phyloP scores from a whole-genome alignment of 164 flowering plant species.

The Kalanchoe fedtschenkoi region DNA sequence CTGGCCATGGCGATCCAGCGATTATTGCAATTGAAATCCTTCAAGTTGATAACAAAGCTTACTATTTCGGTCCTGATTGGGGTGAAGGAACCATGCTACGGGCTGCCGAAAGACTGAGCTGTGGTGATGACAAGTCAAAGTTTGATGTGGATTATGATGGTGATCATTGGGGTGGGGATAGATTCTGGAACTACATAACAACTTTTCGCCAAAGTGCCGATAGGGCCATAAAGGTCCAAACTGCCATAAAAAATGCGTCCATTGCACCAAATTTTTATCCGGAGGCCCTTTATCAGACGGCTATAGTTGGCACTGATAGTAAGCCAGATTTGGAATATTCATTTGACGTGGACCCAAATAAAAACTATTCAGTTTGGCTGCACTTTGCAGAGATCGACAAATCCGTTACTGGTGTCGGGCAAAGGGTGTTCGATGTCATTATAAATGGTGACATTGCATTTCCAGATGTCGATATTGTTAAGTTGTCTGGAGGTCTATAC shows the following conservation, averaged over 20 bases:
- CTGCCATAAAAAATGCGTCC: conserved; percentile 40
- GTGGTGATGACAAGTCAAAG: conserved; percentile 44
- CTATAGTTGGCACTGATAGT: conserved; percentile 53
- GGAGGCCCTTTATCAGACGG: conserved; percentile 59
- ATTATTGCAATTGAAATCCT: conserved; percentile 80
- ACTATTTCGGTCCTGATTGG: conserved; percentile 49
- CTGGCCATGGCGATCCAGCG: conserved; percentile 98
- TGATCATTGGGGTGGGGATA: conserved; percentile 87
- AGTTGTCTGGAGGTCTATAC: conserved; percentile 47
- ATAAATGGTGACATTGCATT: conserved; percentile 76
- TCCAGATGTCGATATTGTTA: conserved; percentile 53
- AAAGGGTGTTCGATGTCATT: conserved; percentile 77
- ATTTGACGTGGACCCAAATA: conserved; percentile 81
- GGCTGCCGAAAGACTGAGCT: conserved; percentile 54
- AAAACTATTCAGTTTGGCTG: conserved; percentile 87
- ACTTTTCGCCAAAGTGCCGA: conserved; percentile 55
- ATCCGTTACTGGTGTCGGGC: conserved; percentile 39
- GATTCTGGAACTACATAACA: conserved; percentile 56
- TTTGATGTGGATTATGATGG: conserved; percentile 73
- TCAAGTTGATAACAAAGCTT: conserved; percentile 70
- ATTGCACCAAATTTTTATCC: conserved; percentile 81
- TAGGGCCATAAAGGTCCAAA: conserved; percentile 24
- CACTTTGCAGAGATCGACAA: conserved; percentile 91
- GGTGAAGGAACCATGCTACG: conserved; percentile 58
- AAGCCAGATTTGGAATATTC: conserved; percentile 53